Evolutionary conservation across 768 basidiomycete genomes (phyloP), one percentile per base, ranked within the genome.

Genomic region (Psilocybe subaeruginosa): DNA sequence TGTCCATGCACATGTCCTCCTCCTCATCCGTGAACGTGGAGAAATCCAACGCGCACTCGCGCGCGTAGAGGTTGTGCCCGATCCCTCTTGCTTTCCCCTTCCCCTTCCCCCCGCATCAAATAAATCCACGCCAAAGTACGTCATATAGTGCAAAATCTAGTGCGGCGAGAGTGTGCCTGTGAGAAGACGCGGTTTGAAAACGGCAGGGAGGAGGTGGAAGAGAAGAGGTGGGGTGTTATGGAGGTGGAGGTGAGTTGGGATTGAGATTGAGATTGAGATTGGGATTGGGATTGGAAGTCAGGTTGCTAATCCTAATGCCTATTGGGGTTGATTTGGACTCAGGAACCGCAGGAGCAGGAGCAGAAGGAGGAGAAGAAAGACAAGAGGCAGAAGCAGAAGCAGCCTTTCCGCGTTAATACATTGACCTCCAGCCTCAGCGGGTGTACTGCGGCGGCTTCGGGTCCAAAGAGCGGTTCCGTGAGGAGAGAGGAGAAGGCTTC

Each of bases 31-130:
- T 78, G 8, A 92, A 74, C 4, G 80, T 69, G 3, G 72, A 72
- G 68, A 92, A 92, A 69, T 92, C 91, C 54, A 77, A 72, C 0
- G 83, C 77, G 62, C 91, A 93, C 1, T 59, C 48, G 3, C 68
- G 45, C 47, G 85, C 77, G 66, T 91, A 95, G 3, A 96, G 71
- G 64, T 94, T 94, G 64, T 90, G 86, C 0, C 92, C 93, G 6
- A 93, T 65, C 48, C 85, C 79, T 9, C 64, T 73, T 78, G 2
- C 23, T 23, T 23, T 23, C 23, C 23, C 2, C 23, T 23, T 23
- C 23, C 23, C 2, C 23, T 19, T 19, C 19, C 19, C 7, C 78
- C 78, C 0, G 84, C 81, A 66, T 94, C 92, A 61, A 95, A 88
- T 0, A 95, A 63, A 68, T 96, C 93, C 12, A 92, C 69, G 0